These are phyloP conservation scores for Aspergillus versicolor DNA, from an alignment of 2,329 filamentous ascomycete species.

Conservation along the genomic window DNA sequence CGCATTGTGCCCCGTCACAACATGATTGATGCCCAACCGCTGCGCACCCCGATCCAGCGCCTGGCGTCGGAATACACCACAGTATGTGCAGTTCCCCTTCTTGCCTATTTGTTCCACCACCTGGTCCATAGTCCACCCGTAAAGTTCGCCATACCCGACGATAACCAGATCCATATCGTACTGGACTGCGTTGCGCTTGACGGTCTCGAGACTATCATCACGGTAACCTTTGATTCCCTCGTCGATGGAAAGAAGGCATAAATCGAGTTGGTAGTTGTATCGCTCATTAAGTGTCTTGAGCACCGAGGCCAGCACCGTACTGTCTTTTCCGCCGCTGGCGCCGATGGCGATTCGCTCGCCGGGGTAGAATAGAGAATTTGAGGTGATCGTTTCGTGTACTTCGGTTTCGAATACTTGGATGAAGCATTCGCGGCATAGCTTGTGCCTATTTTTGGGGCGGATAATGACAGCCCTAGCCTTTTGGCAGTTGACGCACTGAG, in stretches of 20 bases:
- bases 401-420: conserved; percentile 85
- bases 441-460: conserved; percentile 90
- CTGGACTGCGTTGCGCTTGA: conserved; percentile 87
- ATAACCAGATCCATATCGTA: conserved; percentile 92
- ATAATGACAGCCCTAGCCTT: conserved; percentile 81
- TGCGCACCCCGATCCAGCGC: conserved; percentile 90
- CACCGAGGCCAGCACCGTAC: conserved; percentile 90
- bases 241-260: conserved; percentile 87
- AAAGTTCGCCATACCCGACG: conserved; percentile 87
- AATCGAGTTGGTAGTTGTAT: conserved; percentile 79
- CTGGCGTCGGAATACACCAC: conserved; percentile 91
- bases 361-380: conserved; percentile 73
- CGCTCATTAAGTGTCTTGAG: conserved; percentile 92
- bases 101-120: conserved; percentile 95
- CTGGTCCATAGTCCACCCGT: conserved; percentile 99
- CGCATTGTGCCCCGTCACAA: conserved; percentile 96
- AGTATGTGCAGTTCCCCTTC: conserved; percentile 99
- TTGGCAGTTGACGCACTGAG: conserved; percentile 73
- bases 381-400: conserved; percentile 86
- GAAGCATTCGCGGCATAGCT: conserved; percentile 89
- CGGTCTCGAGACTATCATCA: conserved; percentile 93
- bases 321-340: conserved; percentile 95
- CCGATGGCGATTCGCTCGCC: conserved; percentile 92
- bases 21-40: conserved; percentile 81
- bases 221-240: conserved; percentile 97